A percentile compares a stretch with the other conserved stretches of the same genome.
These are phyloP conservation scores for Beauveria asiatica DNA, from an alignment of 2,329 filamentous ascomycete genomes.

Conservation along the genomic window DNA sequence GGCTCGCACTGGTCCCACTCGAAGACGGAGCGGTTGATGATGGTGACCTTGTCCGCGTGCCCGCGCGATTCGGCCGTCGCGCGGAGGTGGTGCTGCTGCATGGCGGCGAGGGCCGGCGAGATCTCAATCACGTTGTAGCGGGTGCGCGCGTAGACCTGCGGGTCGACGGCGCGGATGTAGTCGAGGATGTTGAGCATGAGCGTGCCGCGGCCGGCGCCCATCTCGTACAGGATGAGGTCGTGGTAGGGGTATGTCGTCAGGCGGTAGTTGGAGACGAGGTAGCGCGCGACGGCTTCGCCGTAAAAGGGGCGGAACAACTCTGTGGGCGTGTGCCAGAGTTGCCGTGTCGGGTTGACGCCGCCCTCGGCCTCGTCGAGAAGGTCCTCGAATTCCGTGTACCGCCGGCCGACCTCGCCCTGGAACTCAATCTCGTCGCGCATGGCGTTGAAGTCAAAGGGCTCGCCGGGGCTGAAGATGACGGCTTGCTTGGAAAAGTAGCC, in stretches of 20 bases:
- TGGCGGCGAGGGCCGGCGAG: conserved; percentile 65
- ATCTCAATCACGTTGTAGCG: conserved; percentile 97
- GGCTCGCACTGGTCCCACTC: conserved; percentile 87
- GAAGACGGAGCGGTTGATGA: conserved; percentile 91
- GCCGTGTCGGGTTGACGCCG: conserved; percentile 62
- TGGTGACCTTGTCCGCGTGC: conserved; percentile 79
- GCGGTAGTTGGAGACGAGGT: conserved; percentile 93
- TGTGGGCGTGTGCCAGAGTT: conserved; percentile 97
- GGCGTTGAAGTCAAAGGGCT: conserved; percentile 78
- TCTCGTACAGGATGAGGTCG: conserved; percentile 96
- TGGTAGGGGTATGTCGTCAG: conserved; percentile 90
- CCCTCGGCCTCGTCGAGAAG: conserved; percentile 61
- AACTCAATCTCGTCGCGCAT: conserved; percentile 84
- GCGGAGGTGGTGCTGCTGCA: conserved; percentile 66
- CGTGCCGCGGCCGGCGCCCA: conserved; percentile 94
- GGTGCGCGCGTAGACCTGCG: conserved; percentile 87
- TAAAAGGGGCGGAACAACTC: conserved; percentile 96
- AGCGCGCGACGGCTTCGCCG: conserved; percentile 92
- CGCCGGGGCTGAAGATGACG: conserved; percentile 88
- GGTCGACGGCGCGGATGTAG: conserved; percentile 83
- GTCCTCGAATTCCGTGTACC: conserved; percentile 89
- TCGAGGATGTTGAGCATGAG: conserved; percentile 98
- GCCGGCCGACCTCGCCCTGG: conserved; percentile 62
- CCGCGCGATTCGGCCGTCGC: conserved; percentile 60
- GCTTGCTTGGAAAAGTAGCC: conserved; percentile 96